These are phyloP conservation scores for Venturia oleaginea DNA, from an alignment of 2,329 filamentous ascomycete genomes.

Conservation along the genomic window DNA sequence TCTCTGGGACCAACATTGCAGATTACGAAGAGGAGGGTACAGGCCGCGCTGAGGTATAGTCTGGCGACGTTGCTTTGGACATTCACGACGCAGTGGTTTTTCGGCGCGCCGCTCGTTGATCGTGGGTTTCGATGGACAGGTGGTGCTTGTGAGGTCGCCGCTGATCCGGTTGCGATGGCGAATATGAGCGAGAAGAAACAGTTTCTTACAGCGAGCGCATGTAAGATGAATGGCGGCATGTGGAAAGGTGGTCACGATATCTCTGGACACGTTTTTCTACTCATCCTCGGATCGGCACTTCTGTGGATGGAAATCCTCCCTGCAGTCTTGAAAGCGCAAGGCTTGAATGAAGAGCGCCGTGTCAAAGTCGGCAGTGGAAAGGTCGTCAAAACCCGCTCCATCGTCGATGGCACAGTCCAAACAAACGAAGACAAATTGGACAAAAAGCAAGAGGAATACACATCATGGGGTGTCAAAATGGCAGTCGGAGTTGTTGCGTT, in stretches of 20 bases:
- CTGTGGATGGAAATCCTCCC: constrained; percentile 71
- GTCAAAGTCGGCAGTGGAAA: constrained; percentile 54
- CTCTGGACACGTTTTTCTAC: constrained; percentile 86
- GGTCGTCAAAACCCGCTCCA: constrained; percentile 26
- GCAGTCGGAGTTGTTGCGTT: constrained; percentile 53
- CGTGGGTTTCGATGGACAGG: constrained; percentile 82
- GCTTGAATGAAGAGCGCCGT: constrained; percentile 53
- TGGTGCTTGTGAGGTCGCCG: constrained; percentile 63
- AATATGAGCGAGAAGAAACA: constrained; percentile 32
- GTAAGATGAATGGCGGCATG: constrained; percentile 68
- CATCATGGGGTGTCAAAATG: constrained; percentile 44
- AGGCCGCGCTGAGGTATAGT: constrained; percentile 59
- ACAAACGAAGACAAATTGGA: constrained; percentile 13
- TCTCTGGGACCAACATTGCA: constrained; percentile 37
- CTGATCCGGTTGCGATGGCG: constrained; percentile 39
- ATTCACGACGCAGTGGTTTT: constrained; percentile 91
- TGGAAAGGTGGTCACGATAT: constrained; percentile 97
- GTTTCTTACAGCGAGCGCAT: constrained; percentile 53
- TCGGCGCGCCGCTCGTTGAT: constrained; percentile 84
- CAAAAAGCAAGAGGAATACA: constrained; percentile 20
- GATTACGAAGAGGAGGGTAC: constrained; percentile 39
- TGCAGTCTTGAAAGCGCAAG: constrained; percentile 41
- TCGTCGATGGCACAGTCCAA: constrained; percentile 12
- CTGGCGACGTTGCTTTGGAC: constrained; percentile 73
- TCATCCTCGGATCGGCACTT: constrained; percentile 76